Base-by-base conservation (phyloP, 1,284 basidiomycete species). In the Trametes pubescens region DNA sequence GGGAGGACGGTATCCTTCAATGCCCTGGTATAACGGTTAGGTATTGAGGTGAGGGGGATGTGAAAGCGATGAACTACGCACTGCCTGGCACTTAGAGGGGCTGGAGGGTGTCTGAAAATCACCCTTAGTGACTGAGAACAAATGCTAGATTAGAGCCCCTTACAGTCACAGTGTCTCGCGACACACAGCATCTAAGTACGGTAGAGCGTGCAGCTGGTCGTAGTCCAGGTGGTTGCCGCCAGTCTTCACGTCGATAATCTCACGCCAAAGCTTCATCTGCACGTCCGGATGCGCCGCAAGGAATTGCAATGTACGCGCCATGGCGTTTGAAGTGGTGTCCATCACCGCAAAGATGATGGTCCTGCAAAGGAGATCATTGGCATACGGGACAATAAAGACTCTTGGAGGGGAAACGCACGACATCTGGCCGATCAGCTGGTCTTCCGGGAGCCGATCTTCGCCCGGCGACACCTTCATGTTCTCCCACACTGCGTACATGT, bases 171-270 rank as follows among this genome's bases (percentile, higher is more conserved):
- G 61, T 0, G 74, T 75, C 58, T 78, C 76, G 13, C 72, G 66
- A 46, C 75, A 75, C 13, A 78, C 71, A 0, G 73, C 77, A 44
- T 78, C 77, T 14, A 78, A 67, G 59, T 72, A 77, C 0, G 76
- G 74, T 16, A 78, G 61, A 2, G 61, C 62, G 34, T 54, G 46
- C n/a, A 65, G 47, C 16, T 52, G 26, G 35, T 65, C 64, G 40
- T 62, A 65, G 1, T 51, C 34, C 0, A 65, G 26, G 13, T 51
- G 22, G 3, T 34, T 43, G 14, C 57, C 52, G 2, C 24, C 9
- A 29, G 32, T 22, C 32, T 43, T 18, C 26, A 37, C 59, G 4
- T 57, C 55, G n/a, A 47, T 18, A 6, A 65, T 46, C 38, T 62
- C 64, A 13, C 14, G 24, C 2, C 60, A 38, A 1, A 61, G 40